Conservation (phyloP, 2,329 filamentous ascomycete genomes). For the Pyricularia grisea region DNA sequence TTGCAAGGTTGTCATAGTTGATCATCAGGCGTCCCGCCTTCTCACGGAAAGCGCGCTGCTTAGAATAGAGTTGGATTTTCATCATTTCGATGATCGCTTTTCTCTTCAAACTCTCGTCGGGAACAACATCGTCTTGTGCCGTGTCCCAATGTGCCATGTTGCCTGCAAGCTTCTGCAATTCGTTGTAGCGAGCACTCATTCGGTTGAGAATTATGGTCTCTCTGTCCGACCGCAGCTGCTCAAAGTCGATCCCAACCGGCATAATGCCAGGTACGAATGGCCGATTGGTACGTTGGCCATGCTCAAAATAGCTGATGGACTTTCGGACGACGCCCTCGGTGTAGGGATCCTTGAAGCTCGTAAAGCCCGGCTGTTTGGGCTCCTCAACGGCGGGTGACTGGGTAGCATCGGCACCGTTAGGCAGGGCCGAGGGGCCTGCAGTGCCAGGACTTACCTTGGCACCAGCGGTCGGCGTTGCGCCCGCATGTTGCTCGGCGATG, state of each 20-base stretch:
- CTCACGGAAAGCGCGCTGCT: constrained; percentile 78
- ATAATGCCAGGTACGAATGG: constrained; percentile 80
- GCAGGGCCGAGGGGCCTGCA: constrained; percentile 29
- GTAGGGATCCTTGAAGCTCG: constrained; percentile 68
- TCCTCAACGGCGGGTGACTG: constrained; percentile 22
- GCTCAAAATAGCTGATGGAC: constrained; percentile 69
- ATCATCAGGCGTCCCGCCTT: constrained; percentile 88
- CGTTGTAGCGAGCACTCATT: constrained; percentile 73
- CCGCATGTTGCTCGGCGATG: constrained; percentile 34
- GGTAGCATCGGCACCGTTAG: constrained; percentile 20
- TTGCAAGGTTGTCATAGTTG: constrained; percentile 89
- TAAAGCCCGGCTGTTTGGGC: constrained; percentile 47
- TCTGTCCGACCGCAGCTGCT: constrained; percentile 75
- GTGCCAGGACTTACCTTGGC: constrained; percentile 23
- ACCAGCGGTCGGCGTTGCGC: constrained; percentile 19
- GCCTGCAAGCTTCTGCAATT: constrained; percentile 74
- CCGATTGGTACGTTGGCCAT: constrained; percentile 66
- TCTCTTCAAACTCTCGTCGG: constrained; percentile 75
- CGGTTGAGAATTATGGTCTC: constrained; percentile 86
- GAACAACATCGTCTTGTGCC: constrained; percentile 53
- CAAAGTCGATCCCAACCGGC: constrained; percentile 79
- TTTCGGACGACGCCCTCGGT: constrained; percentile 40
- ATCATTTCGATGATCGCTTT: constrained; percentile 95
- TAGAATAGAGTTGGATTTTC: constrained; percentile 75
- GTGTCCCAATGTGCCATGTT: constrained; percentile 85